Percentiles rank a stretch among this genome's conserved stretches.
Evolutionary conservation across 2,329 filamentous ascomycete genomes (phyloP).

Genomic region (Aspergillus glaucus): DNA sequence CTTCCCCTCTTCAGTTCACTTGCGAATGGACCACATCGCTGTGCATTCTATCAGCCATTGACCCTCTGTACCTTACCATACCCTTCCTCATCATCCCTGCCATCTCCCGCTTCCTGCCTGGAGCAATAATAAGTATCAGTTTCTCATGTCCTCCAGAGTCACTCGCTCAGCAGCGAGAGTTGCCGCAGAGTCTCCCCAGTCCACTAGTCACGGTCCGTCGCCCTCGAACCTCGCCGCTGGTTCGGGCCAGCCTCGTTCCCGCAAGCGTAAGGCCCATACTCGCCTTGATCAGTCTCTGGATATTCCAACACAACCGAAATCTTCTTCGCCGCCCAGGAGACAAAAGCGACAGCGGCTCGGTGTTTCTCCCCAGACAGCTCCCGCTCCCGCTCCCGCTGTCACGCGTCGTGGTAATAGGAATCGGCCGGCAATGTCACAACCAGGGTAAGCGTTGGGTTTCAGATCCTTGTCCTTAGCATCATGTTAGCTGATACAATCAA

Average conservation of each 20-base stretch:
- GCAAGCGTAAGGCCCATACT: constrained; percentile 70
- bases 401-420: constrained; percentile 38
- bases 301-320: constrained; percentile 26
- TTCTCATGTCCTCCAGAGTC: constrained; percentile 94
- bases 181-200: constrained; percentile 57
- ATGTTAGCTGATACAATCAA: constrained; percentile 9
- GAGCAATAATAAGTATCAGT: constrained; percentile 23
- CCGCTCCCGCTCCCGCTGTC: constrained; percentile 34
- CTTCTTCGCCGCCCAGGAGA: constrained; percentile 46
- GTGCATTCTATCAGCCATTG: background rate
- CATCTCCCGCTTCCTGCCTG: constrained; percentile 3
- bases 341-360: constrained; percentile 66
- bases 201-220: constrained; percentile 36
- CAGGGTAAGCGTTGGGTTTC: constrained; percentile 26
- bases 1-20: background rate
- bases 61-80: background rate
- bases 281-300: constrained; percentile 42
- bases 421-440: constrained; percentile 36
- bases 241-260: constrained; percentile 41
- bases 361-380: constrained; percentile 38
- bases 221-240: constrained; percentile 37
- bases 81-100: background rate
- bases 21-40: background rate
- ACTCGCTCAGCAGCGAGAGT: constrained; percentile 92
- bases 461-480: constrained; percentile 8